Conservation (phyloP, 768 basidiomycete genomes). For the Hygrophoropsis aurantiaca region DNA sequence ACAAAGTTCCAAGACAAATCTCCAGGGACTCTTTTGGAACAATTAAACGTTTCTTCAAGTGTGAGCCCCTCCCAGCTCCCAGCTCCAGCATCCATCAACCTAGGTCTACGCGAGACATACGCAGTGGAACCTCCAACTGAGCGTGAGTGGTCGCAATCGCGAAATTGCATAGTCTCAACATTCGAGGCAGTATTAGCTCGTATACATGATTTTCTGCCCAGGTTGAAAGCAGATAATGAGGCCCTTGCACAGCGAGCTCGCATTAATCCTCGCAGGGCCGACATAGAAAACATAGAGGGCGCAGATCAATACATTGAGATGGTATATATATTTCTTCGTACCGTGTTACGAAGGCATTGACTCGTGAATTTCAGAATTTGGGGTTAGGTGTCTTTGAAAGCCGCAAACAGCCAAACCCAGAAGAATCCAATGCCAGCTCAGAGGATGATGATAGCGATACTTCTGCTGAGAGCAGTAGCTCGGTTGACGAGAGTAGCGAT, state of each 20-base stretch:
- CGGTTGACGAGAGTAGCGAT: neutral
- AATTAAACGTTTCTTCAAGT: conserved; percentile 29
- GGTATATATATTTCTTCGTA: conserved; percentile 35
- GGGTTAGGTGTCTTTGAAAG: conserved; percentile 63
- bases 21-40: conserved; percentile 42
- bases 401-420: conserved; percentile 19
- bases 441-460: neutral
- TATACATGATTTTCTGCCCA: conserved; percentile 65
- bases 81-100: conserved; percentile 27
- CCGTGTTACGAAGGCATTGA: neutral
- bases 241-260: conserved; percentile 45
- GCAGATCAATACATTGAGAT: conserved; percentile 63
- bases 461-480: conserved; percentile 4
- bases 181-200: conserved; percentile 58
- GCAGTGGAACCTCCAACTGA: conserved; percentile 45
- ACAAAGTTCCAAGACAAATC: neutral
- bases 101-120: conserved; percentile 37
- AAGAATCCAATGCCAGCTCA: conserved; percentile 7
- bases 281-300: conserved; percentile 65
- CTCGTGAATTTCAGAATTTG: conserved; percentile 46
- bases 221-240: conserved; percentile 64
- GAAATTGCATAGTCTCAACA: conserved; percentile 2
- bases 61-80: conserved; percentile 10
- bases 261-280: conserved; percentile 55
- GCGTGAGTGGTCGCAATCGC: conserved; percentile 35